Conservation (phyloP, 768 basidiomycete genomes). For the Hygrocybe punicea region DNA sequence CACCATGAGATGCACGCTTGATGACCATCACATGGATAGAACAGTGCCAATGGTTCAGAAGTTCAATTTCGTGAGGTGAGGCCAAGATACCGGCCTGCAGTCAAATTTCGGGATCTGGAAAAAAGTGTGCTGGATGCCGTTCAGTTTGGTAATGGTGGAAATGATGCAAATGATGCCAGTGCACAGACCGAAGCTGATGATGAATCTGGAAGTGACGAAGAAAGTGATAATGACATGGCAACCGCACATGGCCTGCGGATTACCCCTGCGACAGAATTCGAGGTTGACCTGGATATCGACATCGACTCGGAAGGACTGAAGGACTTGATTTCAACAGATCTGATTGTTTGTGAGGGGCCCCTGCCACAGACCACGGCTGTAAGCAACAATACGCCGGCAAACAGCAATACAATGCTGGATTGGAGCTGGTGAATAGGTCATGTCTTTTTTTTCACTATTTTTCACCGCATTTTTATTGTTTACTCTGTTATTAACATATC, state of each 20-base stretch:
- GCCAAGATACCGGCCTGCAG: constrained; percentile 10
- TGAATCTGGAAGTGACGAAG: neutral
- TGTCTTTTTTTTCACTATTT: neutral
- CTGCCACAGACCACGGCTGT: neutral
- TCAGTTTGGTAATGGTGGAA: neutral
- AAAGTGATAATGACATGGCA: neutral
- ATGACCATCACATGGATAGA: neutral
- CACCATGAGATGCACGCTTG: neutral
- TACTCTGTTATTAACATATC: neutral
- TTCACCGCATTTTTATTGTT: neutral
- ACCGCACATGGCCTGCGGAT: neutral
- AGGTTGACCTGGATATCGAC: neutral
- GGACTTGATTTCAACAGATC: neutral
- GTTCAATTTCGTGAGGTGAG: neutral
- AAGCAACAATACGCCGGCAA: neutral
- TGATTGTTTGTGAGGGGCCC: neutral
- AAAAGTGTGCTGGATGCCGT: neutral
- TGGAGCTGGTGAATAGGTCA: neutral
- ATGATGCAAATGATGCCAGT: neutral
- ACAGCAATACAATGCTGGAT: neutral
- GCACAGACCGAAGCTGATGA: neutral
- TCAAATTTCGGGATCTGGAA: constrained; percentile 14
- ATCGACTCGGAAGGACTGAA: neutral
- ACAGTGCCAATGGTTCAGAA: neutral
- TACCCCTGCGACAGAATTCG: neutral